Evolutionary conservation across 176 grass and related monocot species (phyloP), one percentile per base, ranked within the genome.

Genomic region (Musa itinerans): DNA sequence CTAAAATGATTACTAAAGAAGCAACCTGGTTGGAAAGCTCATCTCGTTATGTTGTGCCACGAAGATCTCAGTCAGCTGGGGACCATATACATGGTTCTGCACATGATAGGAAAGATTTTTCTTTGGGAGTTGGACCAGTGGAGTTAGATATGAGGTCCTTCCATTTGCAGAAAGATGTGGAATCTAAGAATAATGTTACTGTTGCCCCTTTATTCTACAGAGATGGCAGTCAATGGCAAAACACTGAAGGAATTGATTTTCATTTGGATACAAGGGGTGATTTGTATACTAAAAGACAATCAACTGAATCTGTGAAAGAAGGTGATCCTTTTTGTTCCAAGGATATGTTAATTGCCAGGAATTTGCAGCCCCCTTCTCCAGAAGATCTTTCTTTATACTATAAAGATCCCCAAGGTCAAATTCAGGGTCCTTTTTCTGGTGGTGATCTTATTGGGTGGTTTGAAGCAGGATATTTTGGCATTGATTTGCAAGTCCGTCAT

Each of bases 371-470:
- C 63, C 82, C 88, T 81, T 90, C 83, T 74, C 91, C 96, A 68
- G 96, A 99, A 88, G 88, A 81, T 54, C 89, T 99, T 55, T 89
- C 85, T 63, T 82, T 99, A 74, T 89, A 79, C 74, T 99, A 99
- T 71, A 95, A 99, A 89, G 96, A 99, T 63, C 96, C 96, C n/a
- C 89, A 92, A 53, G 91, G 91, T 73, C 96, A 81, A 78, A 65
- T 99, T 79, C 96, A 95, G 83, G 96, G 96, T 74, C 96, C 96
- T 43, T 99, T 99, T 82, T 86, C 88, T 87, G 96, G 96, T 72
- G 86, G 85, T 13, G 91, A 99, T 81, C 83, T 99, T 48, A 92
- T 99, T 83, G 78, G 83, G 52, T 99, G 96, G 96, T 99, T 91
- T 65, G 96, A 99, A 78, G 89, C 96, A 68, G 78, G 86, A 72